Base-by-base conservation (phyloP, 2,329 filamentous ascomycete species). In the Huntiella abstrusa region DNA sequence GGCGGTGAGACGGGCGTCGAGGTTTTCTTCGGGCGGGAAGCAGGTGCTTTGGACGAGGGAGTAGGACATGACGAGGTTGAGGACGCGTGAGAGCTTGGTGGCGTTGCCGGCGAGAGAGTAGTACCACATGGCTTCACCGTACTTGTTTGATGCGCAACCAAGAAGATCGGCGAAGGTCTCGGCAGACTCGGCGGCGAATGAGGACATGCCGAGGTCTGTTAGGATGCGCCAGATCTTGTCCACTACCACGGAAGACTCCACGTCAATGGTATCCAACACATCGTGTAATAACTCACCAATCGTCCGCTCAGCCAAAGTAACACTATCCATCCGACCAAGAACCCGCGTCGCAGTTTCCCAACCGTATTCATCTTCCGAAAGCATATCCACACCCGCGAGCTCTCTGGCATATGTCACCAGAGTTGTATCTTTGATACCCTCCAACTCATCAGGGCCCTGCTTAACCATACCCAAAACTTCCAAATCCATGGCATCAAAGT, bases 341-440 rank as follows among this genome's bases (percentile, higher is more conserved):
- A 94, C 73, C 50, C 85, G 76, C 38, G 95, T 77, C 0, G 86
- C 82, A 56, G 95, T 64, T 62, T 95, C 85, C 88, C 88, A 96
- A 6, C 88, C 87, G 54, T 87, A 79, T 34, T 71, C 66, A 11
- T 61, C 56, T 3, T 62, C 54, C 1, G 62, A 63, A 41, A 76
- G 57, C 16, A 68, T 64, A 46, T 70, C 66, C 51, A 69, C 68
- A 50, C 68, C 69, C 32, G 80, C 68, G 15, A 88, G 59, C 17
- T 72, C 69, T 43, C 77, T 70, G 0, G 88, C 82, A 59, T 94
- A 96, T 41, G 75, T 65, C 5, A 79, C 71, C 5, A 95, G 67
- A 3, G 88, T 75, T 33, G 81, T 77, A 58, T 95, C 86, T 57
- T 88, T 86, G 51, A 78, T 76, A 5, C 84, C 68, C 50, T 75